phyloP scores from a whole-genome alignment of 140 eudicot genomes.

The Anethum foeniculum region DNA sequence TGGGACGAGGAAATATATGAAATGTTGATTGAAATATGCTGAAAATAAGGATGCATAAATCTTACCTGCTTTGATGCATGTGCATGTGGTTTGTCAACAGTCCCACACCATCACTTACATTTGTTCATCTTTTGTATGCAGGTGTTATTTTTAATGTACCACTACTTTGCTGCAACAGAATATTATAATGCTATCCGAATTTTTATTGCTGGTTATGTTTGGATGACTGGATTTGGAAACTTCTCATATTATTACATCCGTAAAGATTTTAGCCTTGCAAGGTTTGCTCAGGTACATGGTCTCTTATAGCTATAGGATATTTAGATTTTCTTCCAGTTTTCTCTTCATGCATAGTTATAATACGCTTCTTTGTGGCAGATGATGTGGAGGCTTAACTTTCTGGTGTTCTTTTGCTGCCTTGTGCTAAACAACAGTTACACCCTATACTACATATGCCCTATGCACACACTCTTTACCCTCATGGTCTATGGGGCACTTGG shows the following conservation, averaged over 20 bases:
- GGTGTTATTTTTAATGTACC: constrained; percentile 82
- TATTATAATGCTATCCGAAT: constrained; percentile 71
- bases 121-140: constrained; percentile 23
- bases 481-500: constrained; percentile 96
- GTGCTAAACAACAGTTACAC: constrained; percentile 68
- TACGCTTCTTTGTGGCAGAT: constrained; percentile 40
- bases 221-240: constrained; percentile 97
- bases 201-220: constrained; percentile 83
- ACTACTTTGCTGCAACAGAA: constrained; percentile 85
- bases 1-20: no score
- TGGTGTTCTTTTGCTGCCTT: constrained; percentile 66
- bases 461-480: constrained; percentile 94
- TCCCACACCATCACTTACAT: constrained; percentile 1
- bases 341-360: constrained; percentile 12
- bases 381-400: constrained; percentile 96
- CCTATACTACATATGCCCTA: constrained; percentile 86
- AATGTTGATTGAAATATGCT: not conserved
- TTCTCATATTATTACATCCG: constrained; percentile 85
- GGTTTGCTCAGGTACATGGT: constrained; percentile 68
- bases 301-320: not conserved
- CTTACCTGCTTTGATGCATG: not conserved
- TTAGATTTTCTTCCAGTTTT: not conserved
- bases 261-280: constrained; percentile 79
- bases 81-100: not conserved
- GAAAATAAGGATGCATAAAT: not conserved